A percentile compares a stretch with the other conserved stretches of the same genome.
phyloP scores from a whole-genome alignment of 2,329 filamentous ascomycete species.

The Aspergillus ibericus region DNA sequence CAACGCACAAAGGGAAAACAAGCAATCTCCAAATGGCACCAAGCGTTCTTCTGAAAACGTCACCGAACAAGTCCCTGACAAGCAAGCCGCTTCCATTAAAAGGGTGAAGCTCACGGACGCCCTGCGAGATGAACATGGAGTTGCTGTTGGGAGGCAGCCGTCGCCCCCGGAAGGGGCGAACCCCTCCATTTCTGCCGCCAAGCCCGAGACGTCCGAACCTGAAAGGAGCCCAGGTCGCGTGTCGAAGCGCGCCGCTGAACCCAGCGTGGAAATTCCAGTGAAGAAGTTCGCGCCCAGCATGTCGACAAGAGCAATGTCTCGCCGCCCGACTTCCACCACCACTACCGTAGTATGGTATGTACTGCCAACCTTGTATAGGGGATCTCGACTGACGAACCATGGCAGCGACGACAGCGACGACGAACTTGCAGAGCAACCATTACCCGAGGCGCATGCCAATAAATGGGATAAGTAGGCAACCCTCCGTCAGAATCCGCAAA shows the following conservation, averaged over 20 bases:
- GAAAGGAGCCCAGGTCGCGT: conserved; percentile 10
- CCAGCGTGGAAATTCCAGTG: conserved; percentile 28
- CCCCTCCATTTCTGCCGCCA: conserved; percentile 5
- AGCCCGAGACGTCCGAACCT: conserved; percentile 3
- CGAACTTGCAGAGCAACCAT: conserved; percentile 8
- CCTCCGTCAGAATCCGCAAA: background rate
- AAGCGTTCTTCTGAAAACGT: conserved; percentile 19
- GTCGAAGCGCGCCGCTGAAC: conserved; percentile 7
- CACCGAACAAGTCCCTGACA: conserved; percentile 9
- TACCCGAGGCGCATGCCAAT: conserved; percentile 7
- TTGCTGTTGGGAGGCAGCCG: conserved; percentile 7
- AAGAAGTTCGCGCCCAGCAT: conserved; percentile 26
- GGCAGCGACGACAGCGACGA: conserved; percentile 21
- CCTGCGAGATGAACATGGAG: conserved; percentile 25
- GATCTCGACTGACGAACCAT: conserved; percentile 2
- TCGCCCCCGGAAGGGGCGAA: background rate
- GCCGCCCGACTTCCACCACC: conserved; percentile 15
- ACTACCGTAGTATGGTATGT: conserved; percentile 23
- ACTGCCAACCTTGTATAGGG: background rate
- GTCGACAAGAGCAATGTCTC: conserved; percentile 34
- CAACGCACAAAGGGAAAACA: conserved; percentile 13
- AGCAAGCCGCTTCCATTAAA: conserved; percentile 16
- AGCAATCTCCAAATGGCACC: conserved; percentile 2
- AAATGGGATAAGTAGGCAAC: conserved; percentile 27
- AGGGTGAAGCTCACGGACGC: conserved; percentile 33